Evolutionary conservation across 345 rosid species (phyloP).

Genomic region (Dimocarpus longan): DNA sequence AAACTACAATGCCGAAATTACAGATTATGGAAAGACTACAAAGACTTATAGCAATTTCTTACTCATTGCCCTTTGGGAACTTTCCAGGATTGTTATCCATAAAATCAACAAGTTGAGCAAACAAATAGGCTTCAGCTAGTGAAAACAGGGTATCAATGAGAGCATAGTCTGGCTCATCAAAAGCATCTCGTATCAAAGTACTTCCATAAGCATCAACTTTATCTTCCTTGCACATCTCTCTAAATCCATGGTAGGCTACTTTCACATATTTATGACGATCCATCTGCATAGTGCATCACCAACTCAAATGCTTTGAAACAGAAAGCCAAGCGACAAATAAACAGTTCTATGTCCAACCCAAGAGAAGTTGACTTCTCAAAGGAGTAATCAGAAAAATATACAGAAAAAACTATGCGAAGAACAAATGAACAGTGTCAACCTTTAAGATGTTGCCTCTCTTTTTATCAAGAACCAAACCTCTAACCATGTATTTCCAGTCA

Average conservation of each 20-base stretch:
- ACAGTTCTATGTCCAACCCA: neutral
- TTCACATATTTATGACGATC: constrained; percentile 97
- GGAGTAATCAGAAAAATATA: constrained; percentile 3
- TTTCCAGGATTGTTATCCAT: constrained; percentile 81
- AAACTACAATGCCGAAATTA: neutral
- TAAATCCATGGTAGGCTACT: constrained; percentile 97
- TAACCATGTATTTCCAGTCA: constrained; percentile 95
- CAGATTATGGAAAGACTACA: neutral
- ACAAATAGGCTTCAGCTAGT: constrained; percentile 90
- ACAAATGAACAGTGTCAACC: constrained; percentile 34
- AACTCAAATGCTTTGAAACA: constrained; percentile 8
- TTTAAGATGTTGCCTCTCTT: constrained; percentile 96
- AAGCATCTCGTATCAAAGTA: constrained; percentile 82
- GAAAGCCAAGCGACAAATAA: neutral
- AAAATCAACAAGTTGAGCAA: constrained; percentile 95
- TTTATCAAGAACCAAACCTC: constrained; percentile 97
- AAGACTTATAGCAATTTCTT: constrained; percentile 34
- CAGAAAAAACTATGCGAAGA: neutral
- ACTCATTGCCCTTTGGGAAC: constrained; percentile 62
- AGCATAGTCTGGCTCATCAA: constrained; percentile 97
- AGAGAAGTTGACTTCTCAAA: constrained; percentile 3
- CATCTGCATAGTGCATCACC: constrained; percentile 58
- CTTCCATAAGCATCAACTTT: constrained; percentile 84
- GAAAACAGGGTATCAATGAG: constrained; percentile 96
- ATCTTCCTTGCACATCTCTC: constrained; percentile 88